Base-by-base conservation (phyloP, 768 basidiomycete species). In the Boletus subcaerulescens region DNA sequence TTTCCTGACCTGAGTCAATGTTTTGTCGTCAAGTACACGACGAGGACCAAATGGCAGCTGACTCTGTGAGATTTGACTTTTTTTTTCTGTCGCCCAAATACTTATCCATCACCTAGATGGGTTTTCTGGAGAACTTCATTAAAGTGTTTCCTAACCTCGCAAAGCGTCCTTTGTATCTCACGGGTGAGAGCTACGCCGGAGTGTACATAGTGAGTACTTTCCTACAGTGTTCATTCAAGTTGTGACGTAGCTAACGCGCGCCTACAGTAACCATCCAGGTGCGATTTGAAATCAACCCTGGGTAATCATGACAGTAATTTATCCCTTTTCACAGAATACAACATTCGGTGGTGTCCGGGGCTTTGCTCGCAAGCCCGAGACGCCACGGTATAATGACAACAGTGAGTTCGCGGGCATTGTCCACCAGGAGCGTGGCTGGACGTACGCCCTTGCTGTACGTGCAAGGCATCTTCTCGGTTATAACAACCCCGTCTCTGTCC, bases 311-410 rank as follows among this genome's bases (percentile, higher is more conserved):
- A n/a, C n/a, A n/a, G 15, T 32, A 29, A 38, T 22, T n/a, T n/a
- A n/a, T n/a, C n/a, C n/a, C n/a, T n/a, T n/a, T n/a, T 20, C 20
- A 20, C 20, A 20, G 76, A 5, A 24, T 24, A 24, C 22, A 24
- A 89, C 89, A 1, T 91, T 89, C 59, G 87, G 86, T 22, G 88
- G 86, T 7, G 82, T 84, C 41, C 85, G 83, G 68, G 89, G 89
- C 4, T 91, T 91, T 65, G 83, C 84, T 5, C 75, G 80, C 45
- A 76, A 78, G 53, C 89, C 89, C 0, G 77, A 83, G 3, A 89
- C 89, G 0, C 79, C 83, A 1, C 90, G 86, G 86, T 72, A 69
- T 50, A 81, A 83, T 47, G 85, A 87, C 49, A 62, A 67, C 1
- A 81, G 82, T 14, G 72, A 81, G 49, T 77, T 82, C 50, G 85